Percentiles rank a stretch among this genome's conserved stretches.
Conservation (phyloP, 371 early-diverging fungal genomes). For the Rhizopus delemar region DNA sequence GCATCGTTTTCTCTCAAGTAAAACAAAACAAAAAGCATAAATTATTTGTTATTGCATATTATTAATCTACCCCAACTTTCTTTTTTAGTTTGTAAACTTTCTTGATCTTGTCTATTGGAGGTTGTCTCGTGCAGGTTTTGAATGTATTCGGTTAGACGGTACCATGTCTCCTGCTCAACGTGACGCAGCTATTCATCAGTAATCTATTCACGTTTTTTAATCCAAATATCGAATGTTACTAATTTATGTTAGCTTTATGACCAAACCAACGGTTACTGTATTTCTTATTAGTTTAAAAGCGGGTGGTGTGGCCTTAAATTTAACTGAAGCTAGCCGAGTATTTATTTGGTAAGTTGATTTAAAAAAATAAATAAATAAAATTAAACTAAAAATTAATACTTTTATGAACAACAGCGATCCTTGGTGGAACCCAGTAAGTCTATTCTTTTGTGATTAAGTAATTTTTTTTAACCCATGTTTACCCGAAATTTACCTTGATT, state of each 20-base stretch:
- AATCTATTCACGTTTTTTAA: neutral
- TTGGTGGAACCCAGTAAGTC: conserved; percentile 91
- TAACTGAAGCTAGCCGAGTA: conserved; percentile 92
- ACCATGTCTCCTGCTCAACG: conserved; percentile 87
- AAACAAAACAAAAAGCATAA: neutral
- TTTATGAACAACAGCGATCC: conserved; percentile 53
- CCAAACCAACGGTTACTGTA: conserved; percentile 80
- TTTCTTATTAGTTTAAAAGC: conserved; percentile 91
- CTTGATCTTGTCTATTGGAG: conserved; percentile 94
- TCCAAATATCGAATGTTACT: conserved; percentile 16
- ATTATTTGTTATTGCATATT: too few relatives aligned
- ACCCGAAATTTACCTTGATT: conserved; percentile 2
- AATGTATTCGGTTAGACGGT: conserved; percentile 92
- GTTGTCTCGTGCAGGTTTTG: conserved; percentile 90
- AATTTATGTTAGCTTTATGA: conserved; percentile 66
- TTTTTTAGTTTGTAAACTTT: conserved; percentile 86
- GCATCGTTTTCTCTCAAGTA: conserved; percentile 54
- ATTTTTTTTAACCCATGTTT: conserved; percentile 4
- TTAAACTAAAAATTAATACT: neutral
- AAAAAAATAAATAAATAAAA: neutral
- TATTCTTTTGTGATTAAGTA: conserved; percentile 39
- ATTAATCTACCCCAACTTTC: neutral
- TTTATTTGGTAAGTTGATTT: conserved; percentile 62
- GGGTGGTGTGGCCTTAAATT: conserved; percentile 96
- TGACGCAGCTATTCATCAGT: conserved; percentile 72